These are phyloP conservation scores for Venturia aucupariae DNA, from an alignment of 2,329 filamentous ascomycete genomes.

Conservation along the genomic window DNA sequence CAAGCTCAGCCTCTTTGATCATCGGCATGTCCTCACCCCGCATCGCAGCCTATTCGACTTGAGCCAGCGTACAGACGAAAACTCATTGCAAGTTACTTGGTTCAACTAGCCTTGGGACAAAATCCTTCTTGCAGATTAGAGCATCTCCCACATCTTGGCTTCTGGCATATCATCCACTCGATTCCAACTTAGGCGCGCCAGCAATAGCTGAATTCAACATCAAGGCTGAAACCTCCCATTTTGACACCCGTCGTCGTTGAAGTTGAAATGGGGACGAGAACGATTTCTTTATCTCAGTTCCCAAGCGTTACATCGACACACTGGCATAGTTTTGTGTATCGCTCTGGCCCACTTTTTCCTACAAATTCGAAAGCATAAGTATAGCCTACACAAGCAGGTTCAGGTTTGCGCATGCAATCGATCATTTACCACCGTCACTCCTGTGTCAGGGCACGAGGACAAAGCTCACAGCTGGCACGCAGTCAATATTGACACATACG, in stretches of 20 bases:
- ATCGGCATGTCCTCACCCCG: background rate
- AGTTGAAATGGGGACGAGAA: background rate
- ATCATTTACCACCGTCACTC: background rate
- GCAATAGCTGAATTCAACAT: background rate
- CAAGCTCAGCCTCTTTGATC: slow-evolving; percentile 1
- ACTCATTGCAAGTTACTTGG: background rate
- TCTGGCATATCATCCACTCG: background rate
- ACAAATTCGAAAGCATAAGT: background rate
- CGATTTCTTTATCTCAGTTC: background rate
- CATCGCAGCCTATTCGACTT: background rate
- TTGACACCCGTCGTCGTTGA: background rate
- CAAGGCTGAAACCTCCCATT: background rate
- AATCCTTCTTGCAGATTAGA: background rate
- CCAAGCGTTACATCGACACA: background rate
- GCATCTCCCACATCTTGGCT: background rate
- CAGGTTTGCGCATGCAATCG: background rate
- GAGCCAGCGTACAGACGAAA: background rate
- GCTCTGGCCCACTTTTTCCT: background rate
- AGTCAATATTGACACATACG: background rate
- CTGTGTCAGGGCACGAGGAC: background rate
- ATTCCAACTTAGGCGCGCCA: background rate
- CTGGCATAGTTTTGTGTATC: background rate
- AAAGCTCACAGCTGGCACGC: background rate
- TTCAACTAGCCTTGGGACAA: background rate
- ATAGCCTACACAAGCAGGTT: background rate